phyloP scores from a whole-genome alignment of 2,329 filamentous ascomycete species.

The Fusarium sp. region DNA sequence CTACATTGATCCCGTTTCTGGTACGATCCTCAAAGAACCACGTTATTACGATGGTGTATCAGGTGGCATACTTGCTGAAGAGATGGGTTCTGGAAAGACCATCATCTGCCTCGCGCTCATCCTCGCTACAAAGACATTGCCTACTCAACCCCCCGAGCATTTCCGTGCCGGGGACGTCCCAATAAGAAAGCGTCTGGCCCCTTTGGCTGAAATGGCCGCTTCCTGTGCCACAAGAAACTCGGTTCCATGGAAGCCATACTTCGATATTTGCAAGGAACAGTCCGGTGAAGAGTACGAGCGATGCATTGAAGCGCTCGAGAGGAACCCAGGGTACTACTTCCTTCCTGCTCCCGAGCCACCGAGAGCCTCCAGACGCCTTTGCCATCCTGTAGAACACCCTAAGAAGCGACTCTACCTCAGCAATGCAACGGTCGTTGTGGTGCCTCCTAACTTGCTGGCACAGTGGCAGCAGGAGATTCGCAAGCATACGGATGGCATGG shows the following conservation, averaged over 20 bases:
- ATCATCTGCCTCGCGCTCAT: slow-evolving; percentile 86
- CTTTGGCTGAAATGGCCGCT: slow-evolving; percentile 83
- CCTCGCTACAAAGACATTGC: slow-evolving; percentile 79
- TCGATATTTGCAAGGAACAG: slow-evolving; percentile 65
- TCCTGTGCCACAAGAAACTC: slow-evolving; percentile 75
- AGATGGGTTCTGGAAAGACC: slow-evolving; percentile 90
- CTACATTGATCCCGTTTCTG: slow-evolving; percentile 79
- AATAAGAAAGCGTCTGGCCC: slow-evolving; percentile 66
- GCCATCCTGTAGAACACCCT: slow-evolving; percentile 37
- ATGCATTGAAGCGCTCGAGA: slow-evolving; percentile 70
- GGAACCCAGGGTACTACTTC: slow-evolving; percentile 73
- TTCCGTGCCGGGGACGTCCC: slow-evolving; percentile 62
- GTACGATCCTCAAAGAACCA: slow-evolving; percentile 74
- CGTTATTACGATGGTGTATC: slow-evolving; percentile 79
- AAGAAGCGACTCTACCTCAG: slow-evolving; percentile 73
- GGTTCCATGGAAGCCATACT: slow-evolving; percentile 78
- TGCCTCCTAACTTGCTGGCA: slow-evolving; percentile 84
- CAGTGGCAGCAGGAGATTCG: slow-evolving; percentile 88
- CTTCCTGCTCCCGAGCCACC: slow-evolving; percentile 61
- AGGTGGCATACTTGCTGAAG: slow-evolving; percentile 85
- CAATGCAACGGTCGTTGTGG: slow-evolving; percentile 81
- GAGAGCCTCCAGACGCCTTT: slow-evolving; percentile 42
- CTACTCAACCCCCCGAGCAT: slow-evolving; percentile 75
- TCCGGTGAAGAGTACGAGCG: slow-evolving; percentile 65
- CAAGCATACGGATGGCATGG: slow-evolving; percentile 80